phyloP scores from a whole-genome alignment of 306 rosid species.

The Argentina anserina region DNA sequence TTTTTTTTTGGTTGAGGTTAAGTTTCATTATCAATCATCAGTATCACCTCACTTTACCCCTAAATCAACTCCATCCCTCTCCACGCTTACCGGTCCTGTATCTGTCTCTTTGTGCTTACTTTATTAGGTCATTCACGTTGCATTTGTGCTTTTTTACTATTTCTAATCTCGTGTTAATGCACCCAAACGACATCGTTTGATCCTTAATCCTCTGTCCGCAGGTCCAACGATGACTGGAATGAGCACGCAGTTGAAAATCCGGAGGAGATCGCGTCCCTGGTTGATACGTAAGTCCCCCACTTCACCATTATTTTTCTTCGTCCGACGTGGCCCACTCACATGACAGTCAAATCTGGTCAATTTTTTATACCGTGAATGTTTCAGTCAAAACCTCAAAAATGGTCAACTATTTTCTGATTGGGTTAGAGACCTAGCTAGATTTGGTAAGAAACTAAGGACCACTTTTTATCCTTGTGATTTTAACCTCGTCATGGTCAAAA shows the following conservation, averaged over 20 bases:
- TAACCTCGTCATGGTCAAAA: slow-evolving; percentile 1
- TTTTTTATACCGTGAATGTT: not conserved
- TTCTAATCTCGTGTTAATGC: not conserved
- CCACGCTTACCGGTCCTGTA: slow-evolving; percentile 17
- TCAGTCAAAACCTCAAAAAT: not conserved
- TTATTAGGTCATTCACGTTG: slow-evolving; percentile 12
- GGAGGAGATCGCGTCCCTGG: slow-evolving; percentile 78
- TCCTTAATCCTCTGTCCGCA: slow-evolving; percentile 21
- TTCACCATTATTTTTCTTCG: not conserved
- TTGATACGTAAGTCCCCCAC: slow-evolving; percentile 55
- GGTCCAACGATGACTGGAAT: slow-evolving; percentile 40
- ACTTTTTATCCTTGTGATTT: not conserved
- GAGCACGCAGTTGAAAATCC: slow-evolving; percentile 84
- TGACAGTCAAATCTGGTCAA: not conserved
- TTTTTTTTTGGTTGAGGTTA: too few relatives aligned
- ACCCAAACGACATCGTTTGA: not conserved
- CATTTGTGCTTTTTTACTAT: slow-evolving; percentile 3
- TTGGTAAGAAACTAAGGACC: not conserved
- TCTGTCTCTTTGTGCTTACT: not conserved
- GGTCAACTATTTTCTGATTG: slow-evolving; percentile 2
- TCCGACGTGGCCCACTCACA: not conserved
- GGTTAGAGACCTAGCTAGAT: not conserved
- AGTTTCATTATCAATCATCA: not conserved
- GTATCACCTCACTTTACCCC: not conserved
- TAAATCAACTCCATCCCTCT: slow-evolving; percentile 2